Evolutionary conservation across 2,329 filamentous ascomycete species (phyloP).

Genomic region (Cladobotryum mycophilum): DNA sequence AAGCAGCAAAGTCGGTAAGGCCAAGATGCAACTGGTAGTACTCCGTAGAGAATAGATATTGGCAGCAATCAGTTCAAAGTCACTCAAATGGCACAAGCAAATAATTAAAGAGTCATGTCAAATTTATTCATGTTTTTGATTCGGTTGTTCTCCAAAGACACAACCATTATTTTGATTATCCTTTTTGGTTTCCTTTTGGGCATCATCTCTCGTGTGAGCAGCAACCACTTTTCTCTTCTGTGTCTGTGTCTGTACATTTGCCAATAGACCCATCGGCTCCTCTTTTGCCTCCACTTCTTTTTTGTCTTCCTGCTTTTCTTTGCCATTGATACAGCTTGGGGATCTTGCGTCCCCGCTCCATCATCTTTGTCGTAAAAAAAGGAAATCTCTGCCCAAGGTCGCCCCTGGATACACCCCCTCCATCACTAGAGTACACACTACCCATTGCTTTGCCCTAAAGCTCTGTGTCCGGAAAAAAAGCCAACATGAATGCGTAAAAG

Average conservation of each 20-base stretch:
- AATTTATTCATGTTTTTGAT: slow-evolving; percentile 13
- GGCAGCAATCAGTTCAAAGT: too few species aligned
- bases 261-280: slow-evolving; percentile 8
- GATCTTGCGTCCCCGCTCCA: slow-evolving; percentile 5
- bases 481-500: slow-evolving; percentile 7
- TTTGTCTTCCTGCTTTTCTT: slow-evolving; percentile 3
- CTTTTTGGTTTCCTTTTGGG: slow-evolving; percentile 4
- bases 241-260: background rate
- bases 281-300: slow-evolving; percentile 8
- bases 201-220: slow-evolving; percentile 7
- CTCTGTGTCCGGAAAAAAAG: background rate
- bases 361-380: slow-evolving; percentile 7
- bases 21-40: too few species aligned
- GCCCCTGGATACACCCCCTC: slow-evolving; percentile 7
- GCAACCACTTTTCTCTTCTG: slow-evolving; percentile 2
- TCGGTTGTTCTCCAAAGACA: slow-evolving; percentile 3
- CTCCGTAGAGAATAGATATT: too few species aligned
- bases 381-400: slow-evolving; percentile 10
- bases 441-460: background rate
- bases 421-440: slow-evolving; percentile 11
- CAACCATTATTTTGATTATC: slow-evolving; percentile 5
- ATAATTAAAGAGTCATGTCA: background rate
- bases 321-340: slow-evolving; percentile 5
- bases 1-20: too few species aligned
- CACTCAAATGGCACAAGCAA: too few species aligned